A percentile compares a stretch with the other conserved stretches of the same genome.
These are phyloP conservation scores for Acanthamoeba healyi DNA, from an alignment of 208 protist genomes.

Conservation along the genomic window DNA sequence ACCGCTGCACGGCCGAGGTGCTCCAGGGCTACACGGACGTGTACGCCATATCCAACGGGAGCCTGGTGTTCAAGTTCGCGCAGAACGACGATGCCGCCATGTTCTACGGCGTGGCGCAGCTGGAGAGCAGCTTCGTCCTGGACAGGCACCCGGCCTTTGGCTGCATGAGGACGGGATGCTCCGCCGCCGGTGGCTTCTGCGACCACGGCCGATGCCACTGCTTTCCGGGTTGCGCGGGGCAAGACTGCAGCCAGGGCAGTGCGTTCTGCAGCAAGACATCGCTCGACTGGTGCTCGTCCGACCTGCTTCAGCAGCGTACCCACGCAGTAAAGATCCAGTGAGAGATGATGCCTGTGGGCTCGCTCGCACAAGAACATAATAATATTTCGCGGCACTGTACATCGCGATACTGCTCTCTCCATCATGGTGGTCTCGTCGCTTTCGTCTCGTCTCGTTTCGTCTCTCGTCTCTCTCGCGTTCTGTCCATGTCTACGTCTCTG, in stretches of 20 bases:
- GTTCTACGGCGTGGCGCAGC: constrained; percentile 6
- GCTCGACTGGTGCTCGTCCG: constrained; percentile 15
- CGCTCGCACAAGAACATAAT: too few relatives aligned
- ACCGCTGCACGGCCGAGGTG: constrained; percentile 3
- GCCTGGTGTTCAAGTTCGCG: background rate
- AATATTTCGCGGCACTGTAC: constrained; percentile 8
- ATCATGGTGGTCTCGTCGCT: too few relatives aligned
- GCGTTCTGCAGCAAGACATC: constrained; percentile 31
- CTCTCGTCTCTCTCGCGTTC: too few relatives aligned
- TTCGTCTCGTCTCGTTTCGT: too few relatives aligned
- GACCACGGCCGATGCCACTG: constrained; percentile 23
- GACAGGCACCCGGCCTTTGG: constrained; percentile 18
- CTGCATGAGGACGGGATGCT: constrained; percentile 20
- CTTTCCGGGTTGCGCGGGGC: background rate
- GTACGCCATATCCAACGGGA: constrained; percentile 34
- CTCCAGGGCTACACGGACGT: constrained; percentile 28
- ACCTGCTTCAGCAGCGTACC: too few relatives aligned
- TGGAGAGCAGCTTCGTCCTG: constrained; percentile 40
- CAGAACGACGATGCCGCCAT: constrained; percentile 18
- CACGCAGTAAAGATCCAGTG: too few relatives aligned
- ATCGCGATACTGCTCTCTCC: background rate
- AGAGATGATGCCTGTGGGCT: too few relatives aligned
- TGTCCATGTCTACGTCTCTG: too few relatives aligned
- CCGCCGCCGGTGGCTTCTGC: constrained; percentile 34
- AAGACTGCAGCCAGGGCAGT: constrained; percentile 13